These are phyloP conservation scores for Hyaloraphidium curvatum DNA, from an alignment of 192 early-diverging fungal species.

Conservation along the genomic window DNA sequence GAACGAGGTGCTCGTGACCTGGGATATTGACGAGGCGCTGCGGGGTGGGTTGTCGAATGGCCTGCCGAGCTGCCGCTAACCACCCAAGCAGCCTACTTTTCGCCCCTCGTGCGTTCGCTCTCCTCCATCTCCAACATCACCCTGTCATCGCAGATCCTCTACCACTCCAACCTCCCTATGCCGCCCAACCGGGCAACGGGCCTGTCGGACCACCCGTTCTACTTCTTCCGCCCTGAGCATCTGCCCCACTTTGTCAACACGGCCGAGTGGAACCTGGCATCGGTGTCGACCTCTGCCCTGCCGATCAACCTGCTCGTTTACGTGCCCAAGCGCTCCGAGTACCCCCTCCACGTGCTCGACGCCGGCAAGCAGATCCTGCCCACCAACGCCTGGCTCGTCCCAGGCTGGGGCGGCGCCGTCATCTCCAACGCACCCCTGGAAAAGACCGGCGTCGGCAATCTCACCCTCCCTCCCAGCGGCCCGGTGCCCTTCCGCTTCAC, in stretches of 20 bases:
- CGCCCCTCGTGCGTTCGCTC: slow-evolving; percentile 52
- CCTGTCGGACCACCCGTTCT: slow-evolving; percentile 17
- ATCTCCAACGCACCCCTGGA: slow-evolving; percentile 34
- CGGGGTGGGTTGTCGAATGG: slow-evolving; percentile 17
- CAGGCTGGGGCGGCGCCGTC: slow-evolving; percentile 85
- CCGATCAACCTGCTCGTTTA: slow-evolving; percentile 83
- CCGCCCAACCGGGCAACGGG: slow-evolving; percentile 25
- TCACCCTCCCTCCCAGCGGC: background rate
- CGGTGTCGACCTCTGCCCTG: slow-evolving; percentile 56
- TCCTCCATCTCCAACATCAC: slow-evolving; percentile 49
- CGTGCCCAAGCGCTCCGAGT: slow-evolving; percentile 42
- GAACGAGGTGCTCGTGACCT: slow-evolving; percentile 36
- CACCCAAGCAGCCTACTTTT: slow-evolving; percentile 27
- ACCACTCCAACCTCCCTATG: slow-evolving; percentile 61
- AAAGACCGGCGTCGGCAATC: slow-evolving; percentile 4
- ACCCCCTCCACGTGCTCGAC: slow-evolving; percentile 49
- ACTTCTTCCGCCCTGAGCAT: slow-evolving; percentile 41
- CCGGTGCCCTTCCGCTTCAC: slow-evolving; percentile 13
- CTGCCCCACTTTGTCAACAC: slow-evolving; percentile 87
- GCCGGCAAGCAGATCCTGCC: slow-evolving; percentile 17
- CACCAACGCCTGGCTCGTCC: slow-evolving; percentile 75
- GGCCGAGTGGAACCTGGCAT: slow-evolving; percentile 81
- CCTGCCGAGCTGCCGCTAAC: background rate
- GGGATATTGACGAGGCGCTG: slow-evolving; percentile 65
- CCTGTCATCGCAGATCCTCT: slow-evolving; percentile 65